Evolutionary conservation across 495 filamentous ascomycete genomes (phyloP), one percentile per base, ranked within the genome.

Genomic region (Podospora pseudoanserina): DNA sequence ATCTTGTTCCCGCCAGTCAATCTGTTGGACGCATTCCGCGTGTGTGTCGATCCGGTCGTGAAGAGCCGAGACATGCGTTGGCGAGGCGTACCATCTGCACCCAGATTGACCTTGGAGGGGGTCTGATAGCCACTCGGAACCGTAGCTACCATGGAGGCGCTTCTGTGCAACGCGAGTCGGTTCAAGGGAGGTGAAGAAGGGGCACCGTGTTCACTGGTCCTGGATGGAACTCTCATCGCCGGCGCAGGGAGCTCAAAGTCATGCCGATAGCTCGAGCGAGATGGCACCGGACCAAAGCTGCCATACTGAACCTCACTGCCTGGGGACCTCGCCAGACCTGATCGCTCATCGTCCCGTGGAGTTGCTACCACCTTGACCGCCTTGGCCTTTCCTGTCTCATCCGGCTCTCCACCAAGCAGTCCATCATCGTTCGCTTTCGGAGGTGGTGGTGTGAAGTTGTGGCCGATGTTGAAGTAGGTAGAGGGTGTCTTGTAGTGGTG

Each of bases 201-300:
- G 9, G 60, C 49, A n/a, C 19, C 39, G 34, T 63, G 39, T 20
- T 68, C 56, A 63, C 68, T 67, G 56, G 65, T 69, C 19, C 69
- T 87, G 79, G 68, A 88, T 64, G 72, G 91, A 28, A 79, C 82
- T 65, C 86, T 80, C 44, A 93, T 79, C 5, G 92, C 92, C 18
- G 93, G 91, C 61, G 85, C 91, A 0, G 93, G 93, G 15, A 97
- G 84, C 70, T 90, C 86, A 44, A 85, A 86, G 7, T 76, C 68
- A 63, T 75, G 68, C 63, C 72, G 74, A 55, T 78, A 68, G 68
- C 77, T 72, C 60, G 82, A 1, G 78, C 83, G 20, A 80, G 88
- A 87, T 0, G 90, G 89, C 15, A 88, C 87, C 3, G 86, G 82
- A 4, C 88, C 78, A 63, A 96, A 91, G 76, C 92, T 94, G 20